Evolutionary conservation across 1,284 basidiomycete species (phyloP), one percentile per base, ranked within the genome.

Genomic region (Ganoderma boninense): DNA sequence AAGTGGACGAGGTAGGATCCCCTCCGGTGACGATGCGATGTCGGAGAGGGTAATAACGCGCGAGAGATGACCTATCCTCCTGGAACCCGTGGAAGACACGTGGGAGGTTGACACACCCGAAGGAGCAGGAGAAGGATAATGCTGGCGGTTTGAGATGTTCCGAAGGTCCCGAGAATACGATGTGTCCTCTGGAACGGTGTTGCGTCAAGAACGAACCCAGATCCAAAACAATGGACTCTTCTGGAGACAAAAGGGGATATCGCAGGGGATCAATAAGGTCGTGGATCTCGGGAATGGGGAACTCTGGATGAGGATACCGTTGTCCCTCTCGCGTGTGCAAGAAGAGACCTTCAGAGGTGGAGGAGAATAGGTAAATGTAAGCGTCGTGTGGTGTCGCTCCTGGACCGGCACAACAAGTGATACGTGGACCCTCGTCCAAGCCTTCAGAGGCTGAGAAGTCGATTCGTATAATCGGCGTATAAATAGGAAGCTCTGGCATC

Each of bases 21-120:
- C 73, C 26, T 20, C 67, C 69, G 1, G 44, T 49, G 16, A 29
- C 59, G 18, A 65, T 23, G 4, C 52, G 61, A 35, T 40, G 61
- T n/a, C 73, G 76, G 16, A 80, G 71, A 13, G 78, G 78, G 57
- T 79, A 80, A 66, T 75, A 80, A 5, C 78, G 75, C 5, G 76
- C 70, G 13, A 59, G 43, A 44, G 64, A 69, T 4, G 71, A 70
- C 43, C 64, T 69, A 64, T 68, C 62, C 57, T 74, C 65, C 4
- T 74, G 68, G 64, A 75, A 74, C 13, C 72, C 70, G 32, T 74
- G 74, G 40, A 76, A 70, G 2, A 74, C 73, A 14, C 67, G 67
- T 40, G 62, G 46, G 43, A 57, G 67, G 14, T 67, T 54, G 23
- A 72, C 35, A 42, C 76, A 77, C 2, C 65, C 69, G 6, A 52